phyloP scores from a whole-genome alignment of 495 filamentous ascomycete species.

The Symbiotaphrina buchneri region DNA sequence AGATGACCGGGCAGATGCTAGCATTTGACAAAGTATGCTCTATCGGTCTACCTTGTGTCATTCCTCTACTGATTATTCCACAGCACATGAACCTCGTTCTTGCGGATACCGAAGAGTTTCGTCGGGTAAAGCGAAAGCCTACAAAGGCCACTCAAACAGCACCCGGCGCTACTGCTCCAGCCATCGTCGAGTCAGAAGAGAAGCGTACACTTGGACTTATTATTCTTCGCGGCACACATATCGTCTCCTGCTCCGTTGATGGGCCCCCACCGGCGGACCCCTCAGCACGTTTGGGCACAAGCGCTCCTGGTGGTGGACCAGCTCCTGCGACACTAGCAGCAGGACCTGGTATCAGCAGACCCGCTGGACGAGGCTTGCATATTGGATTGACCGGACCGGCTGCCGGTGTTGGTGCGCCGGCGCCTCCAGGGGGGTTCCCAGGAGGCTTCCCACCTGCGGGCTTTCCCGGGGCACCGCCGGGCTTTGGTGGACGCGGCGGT shows the following conservation, averaged over 20 bases:
- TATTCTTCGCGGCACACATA: conserved; percentile 82
- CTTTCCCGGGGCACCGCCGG: conserved; percentile 48
- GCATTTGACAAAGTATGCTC: conserved; percentile 78
- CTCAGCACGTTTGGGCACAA: conserved; percentile 64
- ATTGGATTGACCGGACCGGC: conserved; percentile 75
- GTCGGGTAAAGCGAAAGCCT: conserved; percentile 76
- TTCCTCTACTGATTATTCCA: conserved; percentile 9
- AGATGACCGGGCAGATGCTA: conserved; percentile 93
- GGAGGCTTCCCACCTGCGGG: conserved; percentile 36
- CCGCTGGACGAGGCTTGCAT: conserved; percentile 79
- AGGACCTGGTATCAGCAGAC: conserved; percentile 77
- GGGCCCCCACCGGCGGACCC: conserved; percentile 93
- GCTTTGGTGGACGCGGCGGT: conserved; percentile 49
- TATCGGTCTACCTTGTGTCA: conserved; percentile 1
- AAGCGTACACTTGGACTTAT: conserved; percentile 89
- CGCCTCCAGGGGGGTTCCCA: conserved; percentile 31
- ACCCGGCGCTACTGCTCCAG: conserved; percentile 32
- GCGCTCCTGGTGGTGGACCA: conserved; percentile 32
- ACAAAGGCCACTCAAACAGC: conserved; percentile 41
- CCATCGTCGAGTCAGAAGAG: conserved; percentile 72
- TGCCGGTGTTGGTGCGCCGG: conserved; percentile 66
- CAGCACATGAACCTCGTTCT: conserved; percentile 99
- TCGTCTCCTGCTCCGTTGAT: conserved; percentile 86
- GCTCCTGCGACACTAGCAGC: conserved; percentile 41
- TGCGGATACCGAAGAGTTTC: conserved; percentile 97